phyloP scores from a whole-genome alignment of 1,139 yeast species.

The Pichia sp. region DNA sequence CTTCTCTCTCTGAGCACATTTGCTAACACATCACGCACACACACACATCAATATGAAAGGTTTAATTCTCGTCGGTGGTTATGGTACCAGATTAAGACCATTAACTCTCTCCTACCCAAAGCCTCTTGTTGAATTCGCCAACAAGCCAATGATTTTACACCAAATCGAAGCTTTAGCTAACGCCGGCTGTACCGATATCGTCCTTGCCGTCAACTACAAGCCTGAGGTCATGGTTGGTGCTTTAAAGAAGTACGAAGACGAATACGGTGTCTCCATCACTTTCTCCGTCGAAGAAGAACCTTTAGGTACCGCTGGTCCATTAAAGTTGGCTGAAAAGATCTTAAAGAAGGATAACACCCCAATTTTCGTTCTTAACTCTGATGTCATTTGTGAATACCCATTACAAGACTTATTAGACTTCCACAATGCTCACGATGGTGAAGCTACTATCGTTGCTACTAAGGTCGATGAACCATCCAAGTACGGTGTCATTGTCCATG shows the following conservation, averaged over 20 bases:
- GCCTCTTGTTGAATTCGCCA: slow-evolving; percentile 98
- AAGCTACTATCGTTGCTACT: slow-evolving; percentile 98
- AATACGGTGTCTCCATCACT: slow-evolving; percentile 92
- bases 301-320: slow-evolving; percentile 99
- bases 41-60: slow-evolving; percentile 64
- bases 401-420: slow-evolving; percentile 87
- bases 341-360: slow-evolving; percentile 95
- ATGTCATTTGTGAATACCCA: slow-evolving; percentile 98
- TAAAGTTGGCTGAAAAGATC: slow-evolving; percentile 93
- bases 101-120: slow-evolving; percentile 95
- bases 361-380: slow-evolving; percentile 96
- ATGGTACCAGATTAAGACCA: slow-evolving; percentile 99
- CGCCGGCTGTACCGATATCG: slow-evolving; percentile 99
- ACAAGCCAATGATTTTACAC: slow-evolving; percentile 96
- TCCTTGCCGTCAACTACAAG: slow-evolving; percentile 97
- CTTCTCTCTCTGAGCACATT: slow-evolving; percentile 17
- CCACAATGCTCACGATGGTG: slow-evolving; percentile 97
- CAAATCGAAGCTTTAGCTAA: slow-evolving; percentile 98
- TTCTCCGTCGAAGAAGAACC: slow-evolving; percentile 99
- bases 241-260: slow-evolving; percentile 89
- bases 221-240: slow-evolving; percentile 99
- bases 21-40: not conserved
- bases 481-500: slow-evolving; percentile 99
- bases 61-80: slow-evolving; percentile 98
- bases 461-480: slow-evolving; percentile 99